Conservation (phyloP, 345 rosid genomes). For the Salix suchowensis region DNA sequence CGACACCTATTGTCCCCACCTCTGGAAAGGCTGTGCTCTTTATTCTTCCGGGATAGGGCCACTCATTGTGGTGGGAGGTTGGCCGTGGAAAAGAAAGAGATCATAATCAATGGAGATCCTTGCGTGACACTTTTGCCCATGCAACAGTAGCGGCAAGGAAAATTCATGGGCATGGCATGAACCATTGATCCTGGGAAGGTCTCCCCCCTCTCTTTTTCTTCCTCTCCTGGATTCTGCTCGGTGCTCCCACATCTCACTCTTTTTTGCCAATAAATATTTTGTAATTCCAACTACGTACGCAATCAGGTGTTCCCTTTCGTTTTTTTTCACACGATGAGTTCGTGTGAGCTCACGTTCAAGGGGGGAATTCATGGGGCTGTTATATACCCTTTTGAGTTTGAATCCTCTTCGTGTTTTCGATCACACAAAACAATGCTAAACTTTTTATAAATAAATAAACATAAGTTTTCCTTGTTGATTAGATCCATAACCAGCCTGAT, state of each 20-base stretch:
- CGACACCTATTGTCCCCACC: not conserved
- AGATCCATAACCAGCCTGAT: too few relatives aligned
- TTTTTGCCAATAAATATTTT: not conserved
- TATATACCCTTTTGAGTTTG: too few relatives aligned
- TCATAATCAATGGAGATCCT: conserved; percentile 4
- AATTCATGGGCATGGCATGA: conserved; percentile 24
- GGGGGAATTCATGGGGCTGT: too few relatives aligned
- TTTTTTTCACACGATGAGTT: too few relatives aligned
- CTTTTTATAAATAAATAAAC: too few relatives aligned
- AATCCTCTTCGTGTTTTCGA: too few relatives aligned
- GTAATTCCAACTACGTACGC: not conserved
- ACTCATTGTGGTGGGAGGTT: not conserved
- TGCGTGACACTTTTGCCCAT: conserved; percentile 17
- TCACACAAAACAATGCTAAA: too few relatives aligned
- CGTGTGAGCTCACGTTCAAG: too few relatives aligned
- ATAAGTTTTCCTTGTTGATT: too few relatives aligned
- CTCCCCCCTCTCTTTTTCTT: not conserved
- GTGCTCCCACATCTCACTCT: not conserved
- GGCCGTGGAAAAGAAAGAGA: not conserved
- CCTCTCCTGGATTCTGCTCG: not conserved
- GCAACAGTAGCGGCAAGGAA: not conserved
- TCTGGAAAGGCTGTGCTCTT: not conserved
- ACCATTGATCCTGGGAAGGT: not conserved
- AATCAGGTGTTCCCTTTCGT: not conserved
- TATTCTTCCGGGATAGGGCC: conserved; percentile 4